A percentile compares a stretch with the other conserved stretches of the same genome.
phyloP scores from a whole-genome alignment of 768 basidiomycete genomes.

The Macrolepiota dolichaula region DNA sequence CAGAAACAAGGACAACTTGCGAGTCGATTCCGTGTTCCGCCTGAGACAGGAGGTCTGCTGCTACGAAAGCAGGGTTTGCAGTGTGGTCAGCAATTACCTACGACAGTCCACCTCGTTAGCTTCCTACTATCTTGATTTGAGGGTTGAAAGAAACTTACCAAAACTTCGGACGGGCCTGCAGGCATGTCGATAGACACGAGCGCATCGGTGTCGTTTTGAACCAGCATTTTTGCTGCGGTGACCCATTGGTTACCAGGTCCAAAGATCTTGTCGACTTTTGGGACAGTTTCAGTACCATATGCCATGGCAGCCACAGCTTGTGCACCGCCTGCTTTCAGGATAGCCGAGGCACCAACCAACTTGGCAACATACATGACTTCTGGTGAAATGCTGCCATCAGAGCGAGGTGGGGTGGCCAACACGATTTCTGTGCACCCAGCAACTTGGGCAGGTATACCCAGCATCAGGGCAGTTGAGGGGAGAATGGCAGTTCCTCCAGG shows the following conservation, averaged over 20 bases:
- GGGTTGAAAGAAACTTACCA: conserved; percentile 53
- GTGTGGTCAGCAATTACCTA: conserved; percentile 94
- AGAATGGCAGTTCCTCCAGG: conserved; percentile 96
- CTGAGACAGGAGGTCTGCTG: conserved; percentile 95
- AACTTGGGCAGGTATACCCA: conserved; percentile 96
- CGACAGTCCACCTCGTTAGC: neutral
- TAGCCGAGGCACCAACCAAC: conserved; percentile 84
- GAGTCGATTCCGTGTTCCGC: conserved; percentile 98
- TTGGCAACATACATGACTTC: conserved; percentile 97
- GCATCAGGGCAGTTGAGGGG: conserved; percentile 96
- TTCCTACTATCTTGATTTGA: neutral
- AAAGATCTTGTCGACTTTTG: conserved; percentile 99
- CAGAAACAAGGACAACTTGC: conserved; percentile 90
- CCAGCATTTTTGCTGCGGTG: conserved; percentile 98
- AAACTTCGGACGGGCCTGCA: conserved; percentile 95
- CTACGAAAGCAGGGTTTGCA: conserved; percentile 85
- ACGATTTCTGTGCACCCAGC: conserved; percentile 92
- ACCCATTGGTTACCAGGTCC: conserved; percentile 99
- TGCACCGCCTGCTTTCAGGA: conserved; percentile 93
- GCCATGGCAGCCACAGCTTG: conserved; percentile 96
- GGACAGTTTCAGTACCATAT: conserved; percentile 91
- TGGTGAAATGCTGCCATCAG: conserved; percentile 90
- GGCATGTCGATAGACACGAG: conserved; percentile 99
- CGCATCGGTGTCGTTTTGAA: conserved; percentile 97
- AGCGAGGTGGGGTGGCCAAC: conserved; percentile 91